Evolutionary conservation across 306 rosid species (phyloP).

Genomic region (Corylus americana): DNA sequence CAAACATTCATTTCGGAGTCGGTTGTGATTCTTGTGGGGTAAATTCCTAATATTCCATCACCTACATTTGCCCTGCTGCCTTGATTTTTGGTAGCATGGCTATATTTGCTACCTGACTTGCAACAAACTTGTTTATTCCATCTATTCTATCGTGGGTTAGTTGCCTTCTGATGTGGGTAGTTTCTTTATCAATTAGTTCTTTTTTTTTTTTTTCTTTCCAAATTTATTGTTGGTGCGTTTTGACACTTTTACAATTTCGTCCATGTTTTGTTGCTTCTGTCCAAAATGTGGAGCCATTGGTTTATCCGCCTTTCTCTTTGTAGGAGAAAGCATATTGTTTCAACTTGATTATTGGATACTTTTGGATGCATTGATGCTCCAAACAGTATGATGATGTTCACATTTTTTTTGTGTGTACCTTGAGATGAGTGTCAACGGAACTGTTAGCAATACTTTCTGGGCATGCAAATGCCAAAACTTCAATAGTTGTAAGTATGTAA

Average conservation of each 20-base stretch:
- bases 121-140: not conserved
- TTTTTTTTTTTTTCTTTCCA: not conserved
- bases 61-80: slow-evolving; percentile 1
- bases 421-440: not conserved
- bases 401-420: not conserved
- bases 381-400: not conserved
- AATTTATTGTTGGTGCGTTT: not conserved
- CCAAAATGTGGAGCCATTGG: not conserved
- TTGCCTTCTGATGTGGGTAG: not conserved
- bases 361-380: not conserved
- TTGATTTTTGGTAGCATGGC: slow-evolving; percentile 8
- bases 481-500: not conserved
- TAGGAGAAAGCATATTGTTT: not conserved
- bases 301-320: not conserved
- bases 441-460: not conserved
- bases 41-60: slow-evolving; percentile 32
- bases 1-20: slow-evolving; percentile 44
- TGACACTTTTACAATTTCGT: not conserved
- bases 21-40: slow-evolving; percentile 98
- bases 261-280: not conserved
- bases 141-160: not conserved
- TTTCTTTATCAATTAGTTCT: not conserved
- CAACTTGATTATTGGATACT: not conserved
- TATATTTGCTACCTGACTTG: not conserved
- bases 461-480: not conserved